These are phyloP conservation scores for Pseudomonodictys pantanalensis DNA, from an alignment of 495 filamentous ascomycete species.

Conservation along the genomic window DNA sequence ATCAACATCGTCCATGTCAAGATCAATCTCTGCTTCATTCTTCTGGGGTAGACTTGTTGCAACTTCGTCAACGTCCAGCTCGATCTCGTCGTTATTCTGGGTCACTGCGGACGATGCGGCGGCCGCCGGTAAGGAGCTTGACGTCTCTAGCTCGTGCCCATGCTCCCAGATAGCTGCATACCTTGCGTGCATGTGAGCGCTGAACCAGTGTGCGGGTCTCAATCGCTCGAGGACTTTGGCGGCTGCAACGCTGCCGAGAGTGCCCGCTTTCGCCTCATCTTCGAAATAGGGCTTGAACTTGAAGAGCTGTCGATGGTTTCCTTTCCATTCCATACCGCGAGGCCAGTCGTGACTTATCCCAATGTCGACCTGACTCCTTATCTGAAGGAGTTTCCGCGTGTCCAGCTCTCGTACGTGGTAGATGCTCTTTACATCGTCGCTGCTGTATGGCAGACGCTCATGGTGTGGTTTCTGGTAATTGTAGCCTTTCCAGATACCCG, in stretches of 20 bases:
- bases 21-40: constrained; percentile 44
- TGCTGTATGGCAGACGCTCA: constrained; percentile 82
- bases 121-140: neutral
- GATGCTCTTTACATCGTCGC: constrained; percentile 67
- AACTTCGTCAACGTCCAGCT: constrained; percentile 23
- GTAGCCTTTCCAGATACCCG: constrained; percentile 87
- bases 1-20: constrained; percentile 38
- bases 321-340: constrained; percentile 68
- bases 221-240: constrained; percentile 74
- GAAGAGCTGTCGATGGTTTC: constrained; percentile 63
- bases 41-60: constrained; percentile 1
- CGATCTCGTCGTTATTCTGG: constrained; percentile 39
- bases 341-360: constrained; percentile 97
- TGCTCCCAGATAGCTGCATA: constrained; percentile 72
- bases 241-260: constrained; percentile 74
- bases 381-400: constrained; percentile 79
- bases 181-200: constrained; percentile 87
- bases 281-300: constrained; percentile 67
- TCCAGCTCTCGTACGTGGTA: constrained; percentile 93
- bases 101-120: neutral
- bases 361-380: constrained; percentile 79
- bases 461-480: constrained; percentile 77
- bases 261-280: constrained; percentile 67
- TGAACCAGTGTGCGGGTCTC: constrained; percentile 85
- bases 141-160: constrained; percentile 31